phyloP scores from a whole-genome alignment of 345 rosid species.

The Aquilaria sinensis region DNA sequence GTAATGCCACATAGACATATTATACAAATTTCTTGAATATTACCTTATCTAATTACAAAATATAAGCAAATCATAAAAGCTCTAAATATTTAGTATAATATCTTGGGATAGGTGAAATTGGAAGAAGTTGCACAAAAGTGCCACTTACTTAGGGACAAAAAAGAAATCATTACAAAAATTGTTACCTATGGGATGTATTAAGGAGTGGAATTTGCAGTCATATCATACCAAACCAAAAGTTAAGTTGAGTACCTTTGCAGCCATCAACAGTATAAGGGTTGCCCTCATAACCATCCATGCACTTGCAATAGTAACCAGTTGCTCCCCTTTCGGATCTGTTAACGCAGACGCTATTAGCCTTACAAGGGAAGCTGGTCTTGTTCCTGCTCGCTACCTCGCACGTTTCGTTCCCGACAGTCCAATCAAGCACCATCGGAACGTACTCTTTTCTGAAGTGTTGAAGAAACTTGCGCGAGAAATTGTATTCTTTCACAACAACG shows the following conservation, averaged over 20 bases:
- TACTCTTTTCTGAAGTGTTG: background rate
- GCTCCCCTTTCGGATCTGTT: background rate
- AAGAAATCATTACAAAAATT: too few species aligned
- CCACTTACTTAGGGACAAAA: too few species aligned
- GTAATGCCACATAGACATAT: too few species aligned
- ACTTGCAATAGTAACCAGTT: conserved; percentile 17
- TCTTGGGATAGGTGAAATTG: too few species aligned
- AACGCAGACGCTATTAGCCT: background rate
- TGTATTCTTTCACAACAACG: conserved; percentile 10
- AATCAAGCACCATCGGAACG: conserved; percentile 19
- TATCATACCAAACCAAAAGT: too few species aligned
- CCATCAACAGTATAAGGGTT: conserved; percentile 14
- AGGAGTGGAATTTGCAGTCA: too few species aligned
- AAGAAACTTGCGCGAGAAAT: background rate
- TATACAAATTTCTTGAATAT: too few species aligned
- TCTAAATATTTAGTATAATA: too few species aligned
- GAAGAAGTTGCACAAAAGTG: too few species aligned
- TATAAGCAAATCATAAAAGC: too few species aligned
- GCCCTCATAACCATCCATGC: conserved; percentile 20
- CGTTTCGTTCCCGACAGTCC: conserved; percentile 13
- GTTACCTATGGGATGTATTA: too few species aligned
- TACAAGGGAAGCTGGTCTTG: background rate
- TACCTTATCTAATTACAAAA: too few species aligned
- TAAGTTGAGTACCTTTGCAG: conserved; percentile 7
- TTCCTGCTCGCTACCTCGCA: conserved; percentile 14